Conservation (phyloP, 495 filamentous ascomycete species). For the Podospora fimiseda region DNA sequence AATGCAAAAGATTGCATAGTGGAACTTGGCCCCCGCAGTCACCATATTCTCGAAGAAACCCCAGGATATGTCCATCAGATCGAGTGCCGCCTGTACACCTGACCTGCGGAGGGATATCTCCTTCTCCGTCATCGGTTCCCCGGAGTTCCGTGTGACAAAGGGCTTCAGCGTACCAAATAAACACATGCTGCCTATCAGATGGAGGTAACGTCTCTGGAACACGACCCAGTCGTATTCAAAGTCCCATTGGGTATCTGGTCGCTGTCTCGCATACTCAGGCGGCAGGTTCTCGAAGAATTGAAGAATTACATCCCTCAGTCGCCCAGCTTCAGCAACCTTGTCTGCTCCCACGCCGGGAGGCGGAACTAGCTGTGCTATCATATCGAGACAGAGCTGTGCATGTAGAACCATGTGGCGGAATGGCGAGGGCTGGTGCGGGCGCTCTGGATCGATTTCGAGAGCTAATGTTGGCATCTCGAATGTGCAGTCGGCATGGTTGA, state of each 20-base stretch:
- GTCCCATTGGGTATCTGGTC: constrained; percentile 44
- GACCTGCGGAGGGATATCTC: constrained; percentile 23
- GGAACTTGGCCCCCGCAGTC: constrained; percentile 43
- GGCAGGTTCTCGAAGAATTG: constrained; percentile 40
- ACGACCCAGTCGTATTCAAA: constrained; percentile 33
- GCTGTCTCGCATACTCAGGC: constrained; percentile 30
- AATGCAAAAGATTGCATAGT: constrained; percentile 47
- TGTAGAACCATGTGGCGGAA: constrained; percentile 39
- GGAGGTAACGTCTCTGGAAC: constrained; percentile 45
- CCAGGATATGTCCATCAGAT: constrained; percentile 36
- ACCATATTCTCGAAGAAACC: constrained; percentile 36
- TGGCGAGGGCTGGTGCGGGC: constrained; percentile 34
- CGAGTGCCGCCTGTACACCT: constrained; percentile 38
- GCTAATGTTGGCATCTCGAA: constrained; percentile 33
- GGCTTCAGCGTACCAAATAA: constrained; percentile 39
- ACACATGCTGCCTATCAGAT: constrained; percentile 42
- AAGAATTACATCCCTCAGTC: constrained; percentile 27
- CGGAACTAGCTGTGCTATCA: constrained; percentile 16
- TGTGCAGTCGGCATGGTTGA: constrained; percentile 32
- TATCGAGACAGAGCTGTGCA: constrained; percentile 27
- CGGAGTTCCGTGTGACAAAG: constrained; percentile 34
- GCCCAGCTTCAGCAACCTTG: constrained; percentile 11
- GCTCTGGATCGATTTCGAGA: constrained; percentile 30
- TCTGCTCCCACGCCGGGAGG: constrained; percentile 1
- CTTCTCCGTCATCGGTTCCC: constrained; percentile 21